Percentiles rank a stretch among this genome's conserved stretches.
Evolutionary conservation across 352 stramenopile genomes (phyloP).

Genomic region (Lagenidium giganteum): DNA sequence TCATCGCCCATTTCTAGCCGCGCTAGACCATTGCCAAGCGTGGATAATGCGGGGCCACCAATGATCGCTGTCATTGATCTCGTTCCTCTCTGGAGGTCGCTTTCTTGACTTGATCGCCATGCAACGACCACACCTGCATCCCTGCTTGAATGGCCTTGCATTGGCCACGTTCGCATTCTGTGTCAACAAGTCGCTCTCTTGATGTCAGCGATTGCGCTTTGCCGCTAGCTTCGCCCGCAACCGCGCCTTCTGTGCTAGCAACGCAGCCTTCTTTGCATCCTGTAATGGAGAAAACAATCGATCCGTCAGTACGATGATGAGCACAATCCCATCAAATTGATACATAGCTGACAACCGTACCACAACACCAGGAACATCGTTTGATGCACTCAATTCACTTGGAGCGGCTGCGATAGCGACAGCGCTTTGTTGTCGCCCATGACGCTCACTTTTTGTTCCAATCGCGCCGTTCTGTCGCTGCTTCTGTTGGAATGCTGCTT

Average conservation of each 20-base stretch:
- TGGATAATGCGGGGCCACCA: too few relatives aligned
- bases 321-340: not conserved
- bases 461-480: conserved; percentile 1
- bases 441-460: conserved; percentile 1
- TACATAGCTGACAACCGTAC: conserved; percentile 2
- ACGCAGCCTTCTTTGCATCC: conserved; percentile 47
- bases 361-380: conserved; percentile 1
- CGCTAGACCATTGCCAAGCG: too few relatives aligned
- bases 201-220: conserved; percentile 17
- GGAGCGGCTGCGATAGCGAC: not conserved
- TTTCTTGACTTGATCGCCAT: too few relatives aligned
- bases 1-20: too few relatives aligned
- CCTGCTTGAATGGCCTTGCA: too few relatives aligned
- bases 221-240: conserved; percentile 59
- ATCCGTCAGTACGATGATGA: not conserved
- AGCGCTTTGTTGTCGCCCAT: not conserved
- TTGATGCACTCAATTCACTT: too few relatives aligned
- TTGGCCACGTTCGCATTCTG: conserved; percentile 15
- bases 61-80: too few relatives aligned
- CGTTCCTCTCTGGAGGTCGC: too few relatives aligned
- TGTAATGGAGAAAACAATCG: conserved; percentile 5
- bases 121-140: too few relatives aligned
- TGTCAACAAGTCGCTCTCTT: conserved; percentile 49
- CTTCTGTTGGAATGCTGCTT: conserved; percentile 39
- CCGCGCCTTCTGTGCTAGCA: conserved; percentile 64